Conservation (phyloP, 257 asterid genomes). For the Solanum chmielewskii region DNA sequence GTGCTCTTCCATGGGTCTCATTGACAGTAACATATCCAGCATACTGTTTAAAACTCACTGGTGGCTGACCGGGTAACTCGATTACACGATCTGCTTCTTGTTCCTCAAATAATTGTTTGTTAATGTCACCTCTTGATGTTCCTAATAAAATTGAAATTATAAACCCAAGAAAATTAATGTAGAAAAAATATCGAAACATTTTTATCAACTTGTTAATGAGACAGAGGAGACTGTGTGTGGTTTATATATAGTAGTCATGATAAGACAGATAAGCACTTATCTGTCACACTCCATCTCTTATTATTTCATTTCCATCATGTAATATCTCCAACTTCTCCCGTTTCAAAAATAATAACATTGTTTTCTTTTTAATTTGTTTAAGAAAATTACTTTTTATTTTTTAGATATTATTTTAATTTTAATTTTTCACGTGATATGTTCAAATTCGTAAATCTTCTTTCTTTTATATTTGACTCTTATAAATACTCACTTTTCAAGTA, state of each 20-base stretch:
- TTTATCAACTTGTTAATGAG: neutral
- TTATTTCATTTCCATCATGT: neutral
- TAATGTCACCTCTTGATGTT: neutral
- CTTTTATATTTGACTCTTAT: neutral
- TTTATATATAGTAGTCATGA: conserved; percentile 1
- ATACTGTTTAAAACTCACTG: conserved; percentile 50
- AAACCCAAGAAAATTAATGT: neutral
- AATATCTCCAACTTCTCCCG: neutral
- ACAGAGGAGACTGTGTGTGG: neutral
- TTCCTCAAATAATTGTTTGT: neutral
- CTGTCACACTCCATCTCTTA: neutral
- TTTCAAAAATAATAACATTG: too few relatives aligned
- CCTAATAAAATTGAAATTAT: neutral
- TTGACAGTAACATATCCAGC: conserved; percentile 66
- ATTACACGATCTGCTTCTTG: conserved; percentile 48
- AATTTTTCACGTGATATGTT: too few relatives aligned
- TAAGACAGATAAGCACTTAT: conserved; percentile 12
- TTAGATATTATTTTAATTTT: too few relatives aligned
- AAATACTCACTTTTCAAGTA: neutral
- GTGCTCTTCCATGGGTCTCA: conserved; percentile 58
- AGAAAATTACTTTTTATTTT: too few relatives aligned
- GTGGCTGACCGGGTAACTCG: conserved; percentile 61
- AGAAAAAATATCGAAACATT: neutral
- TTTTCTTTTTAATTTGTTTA: too few relatives aligned
- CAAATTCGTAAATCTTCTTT: too few relatives aligned